Base-by-base conservation (phyloP, 345 rosid genomes). In the Dipteronia sinensis region DNA sequence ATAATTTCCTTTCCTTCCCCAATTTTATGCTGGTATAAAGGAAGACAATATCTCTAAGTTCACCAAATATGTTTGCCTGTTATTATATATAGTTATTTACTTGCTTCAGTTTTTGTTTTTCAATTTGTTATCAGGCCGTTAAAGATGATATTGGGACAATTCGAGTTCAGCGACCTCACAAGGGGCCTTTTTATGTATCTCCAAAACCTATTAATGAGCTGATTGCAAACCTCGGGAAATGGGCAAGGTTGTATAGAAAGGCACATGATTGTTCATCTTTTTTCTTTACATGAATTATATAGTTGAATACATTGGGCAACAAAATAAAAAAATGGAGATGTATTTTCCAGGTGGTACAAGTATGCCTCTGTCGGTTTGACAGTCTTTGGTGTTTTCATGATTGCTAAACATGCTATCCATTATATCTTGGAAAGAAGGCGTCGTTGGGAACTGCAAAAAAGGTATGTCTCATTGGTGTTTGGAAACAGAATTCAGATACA, bases 131-230 rank as follows among this genome's bases (percentile, higher is more conserved):
- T 29, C 81, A 96, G 99, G 98, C 97, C 55, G 86, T 95, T 85
- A 85, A 87, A 77, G 97, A 93, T 85, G 97, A 96, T 81, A 86
- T 90, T 81, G 99, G 98, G 73, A 92, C 89, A 29, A 71, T 93
- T 49, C 88, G 97, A 78, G 84, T 96, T 77, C 94, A 92, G 86
- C 86, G 92, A 75, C 97, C 97, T 13, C 88, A 88, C 71, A 90
- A 88, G 71, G 97, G 97, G 65, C 99, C 99, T 65, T 96, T 93
- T 83, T 93, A 96, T 79, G 92, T 96, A 31, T 87, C 97, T 76
- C 94, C 95, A 15, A 93, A 87, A 76, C 79, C 92, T 75, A 88
- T 96, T 56, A 91, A 87, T 82, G 93, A 85, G 63, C 85, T 85
- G 71, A 80, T 88, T 82, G 86, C 84, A 71, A 86, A 89, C 84